Percentiles rank a stretch among this genome's conserved stretches.
Evolutionary conservation across 352 stramenopile species (phyloP).

Genomic region (Blastocystis sp.): DNA sequence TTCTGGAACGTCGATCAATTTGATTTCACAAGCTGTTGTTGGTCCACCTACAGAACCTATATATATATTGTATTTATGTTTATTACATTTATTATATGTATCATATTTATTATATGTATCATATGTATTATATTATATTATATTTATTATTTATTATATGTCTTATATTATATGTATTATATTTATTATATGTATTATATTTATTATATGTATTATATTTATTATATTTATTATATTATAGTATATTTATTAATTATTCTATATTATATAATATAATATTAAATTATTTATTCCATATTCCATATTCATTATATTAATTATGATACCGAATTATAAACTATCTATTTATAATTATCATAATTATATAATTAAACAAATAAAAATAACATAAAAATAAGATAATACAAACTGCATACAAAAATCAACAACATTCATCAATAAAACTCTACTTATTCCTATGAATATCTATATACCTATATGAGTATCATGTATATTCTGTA

Average conservation of each 20-base stretch:
- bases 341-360: too few species aligned
- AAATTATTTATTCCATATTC: constrained; percentile 3
- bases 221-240: too few species aligned
- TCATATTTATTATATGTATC: too few species aligned
- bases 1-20: neutral
- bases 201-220: too few species aligned
- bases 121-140: constrained; percentile 8
- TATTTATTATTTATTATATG: constrained; percentile 3
- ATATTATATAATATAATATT: neutral
- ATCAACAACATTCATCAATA: too few species aligned
- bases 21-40: neutral
- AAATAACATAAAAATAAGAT: too few species aligned
- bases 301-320: neutral
- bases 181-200: neutral
- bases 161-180: neutral
- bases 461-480: constrained; percentile 60
- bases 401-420: too few species aligned
- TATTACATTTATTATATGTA: neutral
- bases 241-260: too few species aligned
- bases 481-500: constrained; percentile 46
- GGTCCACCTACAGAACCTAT: neutral
- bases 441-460: too few species aligned
- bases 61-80: neutral
- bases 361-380: too few species aligned
- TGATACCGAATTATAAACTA: constrained; percentile 3